Percentiles rank a stretch among this genome's conserved stretches.
phyloP scores from a whole-genome alignment of 1,139 yeast genomes.

The Kodamaea anthophila region DNA sequence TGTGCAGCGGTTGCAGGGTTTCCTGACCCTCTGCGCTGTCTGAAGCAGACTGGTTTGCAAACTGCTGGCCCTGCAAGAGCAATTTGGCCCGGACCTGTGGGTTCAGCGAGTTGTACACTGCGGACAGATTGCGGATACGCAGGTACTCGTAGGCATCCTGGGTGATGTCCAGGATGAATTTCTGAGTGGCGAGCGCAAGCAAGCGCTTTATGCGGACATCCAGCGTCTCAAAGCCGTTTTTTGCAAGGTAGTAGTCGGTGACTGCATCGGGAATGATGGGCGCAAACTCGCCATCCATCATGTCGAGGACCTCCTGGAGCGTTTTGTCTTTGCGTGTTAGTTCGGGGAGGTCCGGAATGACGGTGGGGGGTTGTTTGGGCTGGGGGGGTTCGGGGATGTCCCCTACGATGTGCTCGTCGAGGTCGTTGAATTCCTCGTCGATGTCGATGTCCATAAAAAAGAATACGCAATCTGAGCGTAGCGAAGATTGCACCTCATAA shows the following conservation, averaged over 20 bases:
- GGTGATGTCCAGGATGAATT: slow-evolving; percentile 89
- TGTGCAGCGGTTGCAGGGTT: slow-evolving; percentile 27
- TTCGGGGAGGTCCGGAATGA: slow-evolving; percentile 55
- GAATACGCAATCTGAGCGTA: too few species aligned
- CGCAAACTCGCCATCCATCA: slow-evolving; percentile 85
- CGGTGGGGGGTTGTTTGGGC: slow-evolving; percentile 8
- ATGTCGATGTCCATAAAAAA: slow-evolving; percentile 36
- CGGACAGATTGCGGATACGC: slow-evolving; percentile 76
- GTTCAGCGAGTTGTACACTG: slow-evolving; percentile 77
- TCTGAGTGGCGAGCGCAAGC: slow-evolving; percentile 91
- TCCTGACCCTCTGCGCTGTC: slow-evolving; percentile 33
- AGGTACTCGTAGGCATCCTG: slow-evolving; percentile 96
- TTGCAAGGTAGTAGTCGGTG: slow-evolving; percentile 87
- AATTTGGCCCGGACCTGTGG: slow-evolving; percentile 86
- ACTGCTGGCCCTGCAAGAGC: slow-evolving; percentile 62
- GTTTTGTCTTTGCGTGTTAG: slow-evolving; percentile 82
- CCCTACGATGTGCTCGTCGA: slow-evolving; percentile 11
- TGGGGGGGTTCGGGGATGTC: slow-evolving; percentile 1
- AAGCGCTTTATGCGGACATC: slow-evolving; percentile 78
- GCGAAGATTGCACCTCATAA: too few species aligned
- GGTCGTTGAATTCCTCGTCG: slow-evolving; percentile 18
- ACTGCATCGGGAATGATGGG: slow-evolving; percentile 98
- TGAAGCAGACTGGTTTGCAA: slow-evolving; percentile 36
- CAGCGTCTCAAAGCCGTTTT: slow-evolving; percentile 80
- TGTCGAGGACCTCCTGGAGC: slow-evolving; percentile 72